Evolutionary conservation across 2,329 filamentous ascomycete species (phyloP).

Genomic region (Neonectria sp.): DNA sequence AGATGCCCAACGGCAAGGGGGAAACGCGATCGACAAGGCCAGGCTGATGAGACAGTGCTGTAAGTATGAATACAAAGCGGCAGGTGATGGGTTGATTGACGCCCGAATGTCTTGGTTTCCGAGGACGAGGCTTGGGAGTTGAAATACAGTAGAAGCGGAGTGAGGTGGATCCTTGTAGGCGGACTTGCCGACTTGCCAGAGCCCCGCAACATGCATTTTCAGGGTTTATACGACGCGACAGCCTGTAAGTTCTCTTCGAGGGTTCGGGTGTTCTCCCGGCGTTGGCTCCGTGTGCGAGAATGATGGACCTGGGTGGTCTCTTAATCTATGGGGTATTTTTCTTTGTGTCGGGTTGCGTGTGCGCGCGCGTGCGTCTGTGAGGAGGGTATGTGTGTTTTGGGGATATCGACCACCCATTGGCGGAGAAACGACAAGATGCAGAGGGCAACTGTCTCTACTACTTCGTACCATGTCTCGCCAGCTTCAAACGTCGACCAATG

Average conservation of each 20-base stretch:
- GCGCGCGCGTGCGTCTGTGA: background rate
- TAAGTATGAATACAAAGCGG: background rate
- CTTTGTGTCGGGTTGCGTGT: background rate
- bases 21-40: slow-evolving; percentile 9
- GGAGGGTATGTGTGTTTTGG: background rate
- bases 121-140: slow-evolving; percentile 1
- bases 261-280: too few relatives aligned
- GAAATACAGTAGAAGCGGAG: background rate
- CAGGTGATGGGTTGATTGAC: slow-evolving; percentile 12
- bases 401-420: slow-evolving; percentile 6
- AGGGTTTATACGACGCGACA: background rate
- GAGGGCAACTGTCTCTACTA: background rate
- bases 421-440: background rate
- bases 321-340: background rate
- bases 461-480: background rate
- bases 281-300: too few relatives aligned
- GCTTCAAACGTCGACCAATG: slow-evolving; percentile 10
- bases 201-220: slow-evolving; percentile 25
- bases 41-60: background rate
- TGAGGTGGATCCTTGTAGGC: slow-evolving; percentile 12
- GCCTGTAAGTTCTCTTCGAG: too few relatives aligned
- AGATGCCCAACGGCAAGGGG: slow-evolving; percentile 2
- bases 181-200: background rate
- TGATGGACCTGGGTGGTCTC: background rate
- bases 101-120: slow-evolving; percentile 7